Base-by-base conservation (phyloP, 495 filamentous ascomycete species). In the Ramalina intermedia region DNA sequence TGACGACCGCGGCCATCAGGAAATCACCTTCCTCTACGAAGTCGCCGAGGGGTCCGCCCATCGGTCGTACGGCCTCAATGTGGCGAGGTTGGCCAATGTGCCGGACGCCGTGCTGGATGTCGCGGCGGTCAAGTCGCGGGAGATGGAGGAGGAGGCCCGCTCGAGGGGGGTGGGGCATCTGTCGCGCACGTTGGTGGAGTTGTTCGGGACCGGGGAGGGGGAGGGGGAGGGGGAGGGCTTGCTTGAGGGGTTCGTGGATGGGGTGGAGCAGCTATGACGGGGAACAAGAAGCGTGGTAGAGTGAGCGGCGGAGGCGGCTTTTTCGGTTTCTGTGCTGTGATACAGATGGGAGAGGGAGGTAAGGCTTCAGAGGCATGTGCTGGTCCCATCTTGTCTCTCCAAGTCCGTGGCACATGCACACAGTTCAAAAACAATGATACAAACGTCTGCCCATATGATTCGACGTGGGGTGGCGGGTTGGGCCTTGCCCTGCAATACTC, bases 61-160 rank as follows among this genome's bases (percentile, higher is more conserved):
- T 69, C 75, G 91, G 12, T 87, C 81, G 33, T 99, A 99, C 58
- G 91, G 91, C 3, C 35, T 99, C 14, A 96, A 96, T 61, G 91
- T 96, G 21, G 91, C 91, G 6, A 69, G 85, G 26, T 61, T 99
- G 45, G 93, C 93, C 27, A 81, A 85, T 45, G 71, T 98, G 26
- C 88, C 93, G 4, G 66, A 72, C 13, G 63, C 72, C 14, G 79
- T 95, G 29, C 59, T 96, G 18, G 82, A 90, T 18, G 69, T 85
- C 27, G 91, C 93, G 9, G 78, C 74, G 18, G 61, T 71, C 46
- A 94, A 93, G 68, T 91, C 85, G 57, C 69, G 69, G 26, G 79
- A 90, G 64, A 55, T 98, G 58, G 91, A 98, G 64, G 75, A 79
- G 37, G 72, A 73, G 51, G 79, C 90, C 52, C 78, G 70, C 55